Evolutionary conservation across 768 basidiomycete genomes (phyloP), one percentile per base, ranked within the genome.

Genomic region (Solioccasus polychromus): DNA sequence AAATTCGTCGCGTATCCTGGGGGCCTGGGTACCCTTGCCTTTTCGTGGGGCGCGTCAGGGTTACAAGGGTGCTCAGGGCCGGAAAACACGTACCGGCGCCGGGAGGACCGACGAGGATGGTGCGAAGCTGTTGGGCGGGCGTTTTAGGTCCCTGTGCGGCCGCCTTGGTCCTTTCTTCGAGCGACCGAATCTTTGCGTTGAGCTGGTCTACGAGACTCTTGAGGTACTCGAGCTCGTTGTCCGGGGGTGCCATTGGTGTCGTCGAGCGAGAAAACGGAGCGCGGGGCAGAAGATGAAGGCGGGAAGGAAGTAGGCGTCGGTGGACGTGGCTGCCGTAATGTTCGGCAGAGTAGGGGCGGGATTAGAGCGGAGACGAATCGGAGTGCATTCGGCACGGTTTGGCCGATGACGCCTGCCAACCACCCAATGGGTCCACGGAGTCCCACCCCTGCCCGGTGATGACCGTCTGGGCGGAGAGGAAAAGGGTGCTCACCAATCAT

Each of bases 1-100:
- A 75, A 88, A 99, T 61, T 89, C 79, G 52, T 92, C 84, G 42
- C 85, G 83, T 72, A 99, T 93, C 64, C 76, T 80, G 5, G 96
- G 95, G 0, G 93, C 96, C 68, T 99, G 96, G 3, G 96, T 99
- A 22, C 96, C 96, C 77, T 99, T 99, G 55, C 95, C 95, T 96
- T 62, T 7, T 28, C 28, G n/a, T 9, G 3, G 2, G 26, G 30
- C 20, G 30, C 44, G 42, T 48, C 12, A 50, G 44, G 19, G 15
- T 3, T 2, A 5, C 37, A 17, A 14, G 24, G 4, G 17, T 14
- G 4, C 11, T 6, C 11, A 26, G 26, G 26, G 26, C 7, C 26
- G 11, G 26, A 11, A 6, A 11, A 18, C 15, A 69, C 85, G 53
- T 57, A 95, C 95, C 95, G 61, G 96, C 91, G 58, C 96, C 96